Evolutionary conservation across 2,329 filamentous ascomycete genomes (phyloP), one percentile per base, ranked within the genome.

Genomic region (Xylaria hypoxylon): DNA sequence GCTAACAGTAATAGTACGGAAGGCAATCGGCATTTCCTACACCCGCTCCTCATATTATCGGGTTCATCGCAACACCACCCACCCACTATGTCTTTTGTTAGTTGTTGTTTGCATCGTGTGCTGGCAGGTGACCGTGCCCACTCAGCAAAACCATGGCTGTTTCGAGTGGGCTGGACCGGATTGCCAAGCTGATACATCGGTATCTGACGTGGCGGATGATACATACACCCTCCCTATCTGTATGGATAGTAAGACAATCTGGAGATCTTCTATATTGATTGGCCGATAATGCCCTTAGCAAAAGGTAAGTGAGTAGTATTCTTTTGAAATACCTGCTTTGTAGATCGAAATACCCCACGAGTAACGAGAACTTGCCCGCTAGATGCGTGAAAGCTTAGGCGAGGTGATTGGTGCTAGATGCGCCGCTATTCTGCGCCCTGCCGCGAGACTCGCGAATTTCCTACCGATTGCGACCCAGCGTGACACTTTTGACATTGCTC

Each of bases 141-240:
- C 61, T 48, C 48, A 59, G 50, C 15, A 55, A 48, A 8, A 33
- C 50, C 45, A 60, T 50, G 19, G 50, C 52, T 5, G 10, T 51
- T 58, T 59, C 26, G 47, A 62, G 28, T 52, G 59, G 47, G 38
- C 28, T 53, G 24, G 40, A 5, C 45, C 5, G 47, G 31, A 59
- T 58, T 51, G 55, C 64, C 59, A 64, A 64, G 53, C 38, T 51
- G 28, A 58, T 59, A 61, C 45, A 57, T 26, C 17, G 38, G 24
- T 48, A 65, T 52, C 55, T 65, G 64, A 69, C 53, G 64, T 67
- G 61, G 64, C 64, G 33, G 33, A 40, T 57, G 44, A 59, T 62
- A 59, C 40, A 50, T 57, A 35, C 35, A 15, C 28, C 33, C 48
- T 52, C 24, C 45, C 24, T 58, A 42, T 33, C 40, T 35, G 38